Conservation (phyloP, 1,284 basidiomycete genomes). For the Ustilago crameri region DNA sequence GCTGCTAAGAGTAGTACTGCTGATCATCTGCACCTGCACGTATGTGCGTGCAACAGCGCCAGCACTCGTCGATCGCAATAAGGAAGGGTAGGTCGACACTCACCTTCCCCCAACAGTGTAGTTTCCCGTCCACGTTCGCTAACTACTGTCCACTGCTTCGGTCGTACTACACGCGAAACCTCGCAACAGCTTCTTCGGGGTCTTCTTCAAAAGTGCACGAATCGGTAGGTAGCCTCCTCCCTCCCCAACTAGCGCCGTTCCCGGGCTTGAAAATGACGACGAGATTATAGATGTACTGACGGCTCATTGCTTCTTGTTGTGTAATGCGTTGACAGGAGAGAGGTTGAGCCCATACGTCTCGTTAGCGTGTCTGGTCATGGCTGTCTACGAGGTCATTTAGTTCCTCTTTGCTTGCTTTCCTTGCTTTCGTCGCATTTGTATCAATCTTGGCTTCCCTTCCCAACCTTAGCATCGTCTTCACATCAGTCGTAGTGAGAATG, state of each 20-base stretch:
- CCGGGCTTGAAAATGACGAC: no score
- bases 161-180: no score
- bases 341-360: slow-evolving; percentile 66
- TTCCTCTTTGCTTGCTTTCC: not conserved
- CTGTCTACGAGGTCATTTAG: slow-evolving; percentile 56
- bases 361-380: slow-evolving; percentile 66
- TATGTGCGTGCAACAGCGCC: slow-evolving; percentile 91
- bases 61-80: slow-evolving; percentile 89
- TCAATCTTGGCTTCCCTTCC: not conserved
- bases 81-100: slow-evolving; percentile 81
- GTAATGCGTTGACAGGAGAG: slow-evolving; percentile 57
- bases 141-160: no score
- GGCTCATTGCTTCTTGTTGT: no score
- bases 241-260: no score
- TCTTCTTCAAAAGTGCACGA: slow-evolving; percentile 65
- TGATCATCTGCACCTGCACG: slow-evolving; percentile 96
- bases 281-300: no score
- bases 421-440: slow-evolving; percentile 6
- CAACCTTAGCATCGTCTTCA: slow-evolving; percentile 9
- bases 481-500: not conserved
- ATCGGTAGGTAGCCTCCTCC: slow-evolving; percentile 53
- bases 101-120: no score
- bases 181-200: slow-evolving; percentile 61
- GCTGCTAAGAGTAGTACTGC: slow-evolving; percentile 88
- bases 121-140: no score